Evolutionary conservation across 257 asterid species (phyloP), one percentile per base, ranked within the genome.

Genomic region (Forsythia viridissima): DNA sequence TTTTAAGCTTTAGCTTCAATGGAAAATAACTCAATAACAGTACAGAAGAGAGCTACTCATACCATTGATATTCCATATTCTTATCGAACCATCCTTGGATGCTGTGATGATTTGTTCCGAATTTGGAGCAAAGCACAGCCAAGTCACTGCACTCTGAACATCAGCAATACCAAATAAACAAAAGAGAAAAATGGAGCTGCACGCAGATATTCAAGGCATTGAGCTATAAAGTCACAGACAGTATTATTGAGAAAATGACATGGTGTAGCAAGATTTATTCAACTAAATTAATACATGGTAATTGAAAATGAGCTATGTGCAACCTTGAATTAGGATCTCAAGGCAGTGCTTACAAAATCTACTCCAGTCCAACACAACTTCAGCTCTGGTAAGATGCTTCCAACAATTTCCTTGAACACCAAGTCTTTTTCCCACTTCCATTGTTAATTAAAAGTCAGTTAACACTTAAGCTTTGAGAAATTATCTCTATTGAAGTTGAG

Each of bases 111-210:
- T 86, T 81, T 96, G 90, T 77, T 96, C 98, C 42, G 99, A 96
- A 85, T 89, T 88, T 63, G 93, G 96, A 79, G 88, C 72, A 81
- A 96, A 96, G 92, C 99, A 92, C 80, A 96, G 90, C 96, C 99
- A 96, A 38, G 98, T 96, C 72, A 96, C 99, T 8, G 99, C 99
- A 90, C 99, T 96, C 99, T 96, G 95, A 70, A 84, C 43, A 85
- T 78, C 55, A 83, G 43, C 59, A 71, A 79, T 40, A 40, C 41
- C 40, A 20, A 48, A 68, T 72, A 76, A 57, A 42, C 57, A 30
- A 70, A 72, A 83, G 41, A 66, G 66, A 73, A 38, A 21, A 75
- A 73, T 43, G 42, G 71, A 66, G 70, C 66, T 71, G 76, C 51
- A 37, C n/a, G 68, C 10, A 69, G 16, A 71, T 57, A 39, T 16